A percentile compares a stretch with the other conserved stretches of the same genome.
phyloP scores from a whole-genome alignment of 306 rosid genomes.

The Acacia melanoxylon region DNA sequence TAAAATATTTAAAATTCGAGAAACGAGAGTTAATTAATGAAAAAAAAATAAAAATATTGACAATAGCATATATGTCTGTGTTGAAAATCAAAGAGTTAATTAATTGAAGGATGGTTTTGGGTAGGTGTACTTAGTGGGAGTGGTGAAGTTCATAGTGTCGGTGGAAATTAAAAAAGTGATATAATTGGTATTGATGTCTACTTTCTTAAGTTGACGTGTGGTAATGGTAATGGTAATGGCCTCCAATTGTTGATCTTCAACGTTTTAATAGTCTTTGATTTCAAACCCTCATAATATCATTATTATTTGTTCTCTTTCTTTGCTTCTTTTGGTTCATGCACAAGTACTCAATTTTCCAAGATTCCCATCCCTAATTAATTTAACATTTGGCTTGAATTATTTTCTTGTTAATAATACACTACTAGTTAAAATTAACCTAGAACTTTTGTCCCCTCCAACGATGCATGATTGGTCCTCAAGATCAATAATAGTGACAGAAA shows the following conservation, averaged over 20 bases:
- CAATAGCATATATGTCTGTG: neutral
- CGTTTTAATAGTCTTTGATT: slow-evolving; percentile 17
- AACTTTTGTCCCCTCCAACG: neutral
- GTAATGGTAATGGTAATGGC: slow-evolving; percentile 29
- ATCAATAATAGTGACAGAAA: neutral
- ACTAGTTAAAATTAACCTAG: neutral
- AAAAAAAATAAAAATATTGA: too few relatives aligned
- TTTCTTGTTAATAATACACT: neutral
- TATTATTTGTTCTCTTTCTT: slow-evolving; percentile 16
- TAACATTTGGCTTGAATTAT: neutral
- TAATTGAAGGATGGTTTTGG: slow-evolving; percentile 12
- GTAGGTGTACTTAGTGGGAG: slow-evolving; percentile 8
- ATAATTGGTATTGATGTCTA: slow-evolving; percentile 26
- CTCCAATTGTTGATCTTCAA: slow-evolving; percentile 4
- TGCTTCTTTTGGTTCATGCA: slow-evolving; percentile 25
- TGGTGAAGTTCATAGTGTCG: slow-evolving; percentile 29
- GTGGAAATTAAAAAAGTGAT: slow-evolving; percentile 15
- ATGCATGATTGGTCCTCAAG: neutral
- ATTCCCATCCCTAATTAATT: slow-evolving; percentile 33
- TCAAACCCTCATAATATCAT: neutral
- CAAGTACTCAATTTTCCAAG: slow-evolving; percentile 14
- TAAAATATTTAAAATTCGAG: too few relatives aligned
- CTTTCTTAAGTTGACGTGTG: slow-evolving; percentile 28
- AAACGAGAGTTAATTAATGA: too few relatives aligned
- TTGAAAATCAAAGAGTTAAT: slow-evolving; percentile 7